Conservation (phyloP, 192 early-diverging fungal species). For the Lunasporangiospora selenospora region DNA sequence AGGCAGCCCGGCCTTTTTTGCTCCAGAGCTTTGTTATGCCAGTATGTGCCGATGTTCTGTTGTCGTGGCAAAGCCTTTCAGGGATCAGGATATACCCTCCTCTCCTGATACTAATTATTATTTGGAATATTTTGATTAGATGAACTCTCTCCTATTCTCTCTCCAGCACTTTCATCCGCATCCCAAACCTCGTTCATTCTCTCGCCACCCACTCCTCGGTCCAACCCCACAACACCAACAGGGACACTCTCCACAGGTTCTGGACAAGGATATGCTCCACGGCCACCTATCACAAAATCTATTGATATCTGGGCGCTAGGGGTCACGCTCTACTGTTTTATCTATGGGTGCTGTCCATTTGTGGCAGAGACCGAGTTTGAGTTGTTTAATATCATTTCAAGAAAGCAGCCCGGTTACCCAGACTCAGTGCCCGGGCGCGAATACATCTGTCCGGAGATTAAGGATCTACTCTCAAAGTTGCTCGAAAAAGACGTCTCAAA, state of each 20-base stretch:
- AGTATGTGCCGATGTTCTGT: too few species aligned
- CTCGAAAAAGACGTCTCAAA: conserved; percentile 88
- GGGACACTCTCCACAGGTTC: conserved; percentile 14
- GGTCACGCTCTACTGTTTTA: conserved; percentile 93
- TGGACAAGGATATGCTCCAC: conserved; percentile 19
- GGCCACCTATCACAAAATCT: conserved; percentile 74
- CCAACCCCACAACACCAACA: conserved; percentile 23
- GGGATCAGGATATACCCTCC: too few species aligned
- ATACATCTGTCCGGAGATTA: conserved; percentile 62
- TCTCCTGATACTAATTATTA: too few species aligned
- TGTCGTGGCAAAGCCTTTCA: too few species aligned
- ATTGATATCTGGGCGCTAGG: conserved; percentile 99
- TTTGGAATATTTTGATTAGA: conserved; percentile 18
- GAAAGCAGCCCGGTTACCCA: conserved; percentile 65
- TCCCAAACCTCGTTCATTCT: conserved; percentile 40
- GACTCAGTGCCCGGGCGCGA: conserved; percentile 56
- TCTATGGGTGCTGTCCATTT: conserved; percentile 94
- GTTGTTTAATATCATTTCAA: conserved; percentile 90
- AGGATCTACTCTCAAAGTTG: conserved; percentile 75
- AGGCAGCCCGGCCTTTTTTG: conserved; percentile 97
- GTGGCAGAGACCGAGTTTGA: conserved; percentile 95
- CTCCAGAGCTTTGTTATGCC: conserved; percentile 93
- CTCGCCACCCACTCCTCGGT: conserved; percentile 29
- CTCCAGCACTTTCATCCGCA: conserved; percentile 23
- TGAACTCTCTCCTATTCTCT: conserved; percentile 34